Evolutionary conservation across 2,329 filamentous ascomycete species (phyloP).

Genomic region (Diaporthe aspalathi): DNA sequence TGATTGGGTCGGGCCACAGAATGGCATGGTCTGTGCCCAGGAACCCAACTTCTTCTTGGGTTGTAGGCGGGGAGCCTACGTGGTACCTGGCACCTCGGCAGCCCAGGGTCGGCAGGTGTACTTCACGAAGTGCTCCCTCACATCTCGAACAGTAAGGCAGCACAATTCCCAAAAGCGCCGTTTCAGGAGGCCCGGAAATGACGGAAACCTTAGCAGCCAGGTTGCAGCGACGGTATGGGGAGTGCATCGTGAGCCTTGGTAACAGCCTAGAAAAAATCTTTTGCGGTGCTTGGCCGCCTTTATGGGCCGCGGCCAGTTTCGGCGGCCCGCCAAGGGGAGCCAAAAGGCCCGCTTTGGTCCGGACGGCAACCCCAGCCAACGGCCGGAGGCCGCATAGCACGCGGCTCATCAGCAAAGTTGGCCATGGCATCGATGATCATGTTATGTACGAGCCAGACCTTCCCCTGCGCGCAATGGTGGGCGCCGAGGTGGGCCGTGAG

Average conservation of each 20-base stretch:
- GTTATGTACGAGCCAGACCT: neutral
- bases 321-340: conserved; percentile 22
- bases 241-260: conserved; percentile 30
- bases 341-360: conserved; percentile 30
- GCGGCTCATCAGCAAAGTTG: conserved; percentile 8
- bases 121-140: neutral
- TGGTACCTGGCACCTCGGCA: neutral
- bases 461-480: neutral
- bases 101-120: neutral
- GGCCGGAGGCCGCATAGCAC: conserved; percentile 32
- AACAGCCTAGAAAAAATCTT: conserved; percentile 33
- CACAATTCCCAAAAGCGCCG: neutral
- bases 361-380: conserved; percentile 9
- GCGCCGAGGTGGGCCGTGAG: neutral
- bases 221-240: conserved; percentile 2
- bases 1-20: neutral
- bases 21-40: neutral
- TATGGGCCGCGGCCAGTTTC: conserved; percentile 17
- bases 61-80: neutral
- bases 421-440: conserved; percentile 30
- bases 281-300: conserved; percentile 29
- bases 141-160: conserved; percentile 16
- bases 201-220: neutral
- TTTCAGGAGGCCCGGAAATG: conserved; percentile 13
- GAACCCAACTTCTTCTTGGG: neutral